Conservation (phyloP, 148 eudicot genomes). For the Amaranthus cruentus region DNA sequence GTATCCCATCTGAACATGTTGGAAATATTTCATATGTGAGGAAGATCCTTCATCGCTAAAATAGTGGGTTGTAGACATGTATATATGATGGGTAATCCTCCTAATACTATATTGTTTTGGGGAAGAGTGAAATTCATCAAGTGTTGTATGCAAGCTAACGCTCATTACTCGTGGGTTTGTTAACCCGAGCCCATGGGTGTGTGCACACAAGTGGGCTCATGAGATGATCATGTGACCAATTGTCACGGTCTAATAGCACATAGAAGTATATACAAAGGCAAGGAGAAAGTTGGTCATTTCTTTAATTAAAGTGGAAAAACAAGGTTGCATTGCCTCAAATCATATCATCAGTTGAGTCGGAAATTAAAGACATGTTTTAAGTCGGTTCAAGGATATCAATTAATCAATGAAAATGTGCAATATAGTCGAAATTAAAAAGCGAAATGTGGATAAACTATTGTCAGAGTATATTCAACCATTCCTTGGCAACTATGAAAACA, state of each 20-base stretch:
- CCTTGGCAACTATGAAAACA: not conserved
- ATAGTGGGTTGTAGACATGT: not conserved
- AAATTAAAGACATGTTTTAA: not conserved
- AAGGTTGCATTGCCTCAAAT: no score
- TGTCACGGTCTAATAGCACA: no score
- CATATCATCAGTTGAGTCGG: no score
- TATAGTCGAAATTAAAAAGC: not conserved
- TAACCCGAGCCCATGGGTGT: no score
- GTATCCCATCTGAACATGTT: slow-evolving; percentile 56
- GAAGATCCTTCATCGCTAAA: not conserved
- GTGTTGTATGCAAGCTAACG: no score
- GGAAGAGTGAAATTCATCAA: no score
- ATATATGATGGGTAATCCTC: no score
- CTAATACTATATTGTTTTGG: no score
- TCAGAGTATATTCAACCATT: not conserved
- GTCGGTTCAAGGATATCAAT: not conserved
- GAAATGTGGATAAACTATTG: not conserved
- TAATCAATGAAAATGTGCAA: not conserved
- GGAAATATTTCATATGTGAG: not conserved
- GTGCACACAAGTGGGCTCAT: no score
- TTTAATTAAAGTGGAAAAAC: not conserved
- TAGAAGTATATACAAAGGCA: not conserved
- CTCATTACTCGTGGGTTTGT: no score
- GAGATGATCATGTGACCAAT: no score
- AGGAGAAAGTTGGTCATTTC: not conserved